Evolutionary conservation across 306 rosid species (phyloP), one percentile per base, ranked within the genome.

Genomic region (Vigna trinervia): DNA sequence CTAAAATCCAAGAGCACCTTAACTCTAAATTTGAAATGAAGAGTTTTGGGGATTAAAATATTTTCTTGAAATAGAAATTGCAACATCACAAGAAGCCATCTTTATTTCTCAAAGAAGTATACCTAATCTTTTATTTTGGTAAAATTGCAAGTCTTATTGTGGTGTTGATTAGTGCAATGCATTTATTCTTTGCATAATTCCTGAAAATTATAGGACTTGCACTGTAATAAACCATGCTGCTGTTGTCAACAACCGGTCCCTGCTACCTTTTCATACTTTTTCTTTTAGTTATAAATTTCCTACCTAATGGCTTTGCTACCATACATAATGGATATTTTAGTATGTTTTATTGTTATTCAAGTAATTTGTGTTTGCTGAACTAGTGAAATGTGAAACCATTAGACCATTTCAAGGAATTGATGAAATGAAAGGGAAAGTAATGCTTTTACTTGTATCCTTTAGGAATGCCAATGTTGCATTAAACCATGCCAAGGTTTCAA

Each of bases 171-270:
- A 28, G 45, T 60, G 67, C 45, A 60, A 32, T 13, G 43, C 67
- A 60, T 60, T 60, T 60, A 30, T 14, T 60, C 48, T 7, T 53
- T 71, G 38, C 64, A 52, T 71, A 19, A 12, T 71, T 62, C 48
- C 64, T 17, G 12, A 54, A 34, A 71, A 71, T 28, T 69, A 48
- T 71, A 30, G 19, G 32, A 52, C 26, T 23, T 23, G 32, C 63
- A 52, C 61, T 15, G 9, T 17, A 51, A 17, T 50, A 51, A 70
- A 51, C 61, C 75, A 15, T 45, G 50, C 50, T 54, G 26, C 0
- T 54, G 12, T 32, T 15, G 39, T 47, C 22, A n/a, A 68, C 58
- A 23, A 47, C 43, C 60, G 34, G 47, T 51, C 75, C 75, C 50
- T 70, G 23, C 47, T 48, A 5, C 34, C 13, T 48, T 69, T 69